Percentiles rank a stretch among this genome's conserved stretches.
These are phyloP conservation scores for Fusarium pseudonygamai DNA, from an alignment of 2,329 filamentous ascomycete genomes.

Conservation along the genomic window DNA sequence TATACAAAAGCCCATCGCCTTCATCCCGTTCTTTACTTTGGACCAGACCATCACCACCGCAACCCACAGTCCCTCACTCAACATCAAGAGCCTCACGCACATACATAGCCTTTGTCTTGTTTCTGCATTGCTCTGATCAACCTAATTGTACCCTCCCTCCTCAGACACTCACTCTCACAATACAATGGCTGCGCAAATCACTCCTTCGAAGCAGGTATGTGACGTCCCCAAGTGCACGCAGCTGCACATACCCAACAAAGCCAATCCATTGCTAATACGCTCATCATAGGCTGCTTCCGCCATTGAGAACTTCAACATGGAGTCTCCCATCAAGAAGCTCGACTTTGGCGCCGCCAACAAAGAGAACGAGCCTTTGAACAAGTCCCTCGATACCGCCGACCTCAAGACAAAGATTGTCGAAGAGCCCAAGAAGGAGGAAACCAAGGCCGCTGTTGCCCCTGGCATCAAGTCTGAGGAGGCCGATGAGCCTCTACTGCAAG, in stretches of 20 bases:
- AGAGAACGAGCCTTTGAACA: slow-evolving; percentile 75
- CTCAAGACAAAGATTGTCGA: slow-evolving; percentile 68
- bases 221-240: slow-evolving; percentile 22
- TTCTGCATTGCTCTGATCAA: slow-evolving; percentile 22
- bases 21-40: slow-evolving; percentile 35
- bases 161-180: slow-evolving; percentile 19
- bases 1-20: slow-evolving; percentile 53
- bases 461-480: slow-evolving; percentile 74
- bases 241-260: neutral
- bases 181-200: slow-evolving; percentile 79
- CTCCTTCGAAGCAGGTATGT: slow-evolving; percentile 67
- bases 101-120: slow-evolving; percentile 26
- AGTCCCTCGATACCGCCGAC: slow-evolving; percentile 64
- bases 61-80: slow-evolving; percentile 35
- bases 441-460: slow-evolving; percentile 54
- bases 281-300: slow-evolving; percentile 78
- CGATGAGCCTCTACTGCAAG: slow-evolving; percentile 90
- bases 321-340: slow-evolving; percentile 91
- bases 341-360: slow-evolving; percentile 79
- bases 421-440: slow-evolving; percentile 48
- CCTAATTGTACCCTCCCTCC: neutral
- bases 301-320: slow-evolving; percentile 90
- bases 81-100: slow-evolving; percentile 32
- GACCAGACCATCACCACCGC: slow-evolving; percentile 44
- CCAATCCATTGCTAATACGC: slow-evolving; percentile 46